Base-by-base conservation (phyloP, 2,329 filamentous ascomycete genomes). In the Hypomyces rosellus region DNA sequence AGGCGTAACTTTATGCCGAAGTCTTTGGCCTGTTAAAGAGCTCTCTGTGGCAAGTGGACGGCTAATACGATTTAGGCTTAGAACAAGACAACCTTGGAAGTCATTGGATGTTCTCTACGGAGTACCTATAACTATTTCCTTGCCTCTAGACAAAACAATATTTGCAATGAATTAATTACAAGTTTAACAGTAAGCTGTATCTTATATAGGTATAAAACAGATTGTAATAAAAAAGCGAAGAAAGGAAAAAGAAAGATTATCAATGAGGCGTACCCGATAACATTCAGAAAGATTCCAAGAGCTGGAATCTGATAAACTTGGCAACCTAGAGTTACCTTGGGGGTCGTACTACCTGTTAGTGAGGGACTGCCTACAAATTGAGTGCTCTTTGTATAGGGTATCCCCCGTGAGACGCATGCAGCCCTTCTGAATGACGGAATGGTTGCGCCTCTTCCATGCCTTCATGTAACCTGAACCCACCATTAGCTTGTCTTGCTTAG, bases 361-460 rank as follows among this genome's bases (percentile, higher is more conserved):
- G 34, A 4, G 12, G 3, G 34, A 5, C 6, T 37, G 34, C 15
- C 15, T 40, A 18, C 3, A n/a, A 16, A 16, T 16, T 12, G 15
- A 40, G 6, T 4, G 14, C 14, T 12, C 37, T 40, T 16, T 15
- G 13, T 2, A 4, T 6, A 15, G 15, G 11, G 12, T 14, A 7
- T 15, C 9, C 14, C 22, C 12, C n/a, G 22, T 14, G n/a, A 8
- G 39, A 48, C 12, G 46, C 36, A 44, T 30, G 18, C 20, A 44
- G 49, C 58, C 20, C 20, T 57, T 61, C 59, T 16, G 38, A 13
- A 41, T 41, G 38, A 41, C 38, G 38, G 38, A 41, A 61, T 62
- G 55, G 55, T 62, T 59, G 57, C 59, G 58, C 57, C 58, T 61
- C 56, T 50, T 36, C 43, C 36, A 51, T 46, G 41, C 46, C 39